Conservation (phyloP, 805 yeast genomes). For the Komagataella phaffii region DNA sequence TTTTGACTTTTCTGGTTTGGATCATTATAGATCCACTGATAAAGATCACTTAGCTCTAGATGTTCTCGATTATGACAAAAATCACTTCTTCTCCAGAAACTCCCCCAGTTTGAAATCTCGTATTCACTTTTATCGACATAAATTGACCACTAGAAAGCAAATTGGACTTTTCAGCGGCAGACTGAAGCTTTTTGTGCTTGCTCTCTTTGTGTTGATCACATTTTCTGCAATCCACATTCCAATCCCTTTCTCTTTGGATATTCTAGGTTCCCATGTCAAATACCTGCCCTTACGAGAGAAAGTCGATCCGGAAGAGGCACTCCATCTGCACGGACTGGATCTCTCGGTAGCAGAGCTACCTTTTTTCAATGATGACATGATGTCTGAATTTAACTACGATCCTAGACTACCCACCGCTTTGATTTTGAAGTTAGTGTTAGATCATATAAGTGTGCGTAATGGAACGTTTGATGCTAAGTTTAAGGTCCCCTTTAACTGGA, state of each 20-base stretch:
- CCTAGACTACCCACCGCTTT: slow-evolving; percentile 19
- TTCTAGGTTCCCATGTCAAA: neutral
- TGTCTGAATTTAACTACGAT: slow-evolving; percentile 10
- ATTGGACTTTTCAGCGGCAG: neutral
- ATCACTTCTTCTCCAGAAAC: neutral
- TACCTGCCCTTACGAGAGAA: neutral
- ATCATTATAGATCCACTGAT: neutral
- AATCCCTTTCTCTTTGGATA: neutral
- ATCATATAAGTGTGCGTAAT: slow-evolving; percentile 7
- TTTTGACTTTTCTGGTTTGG: neutral
- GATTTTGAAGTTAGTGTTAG: slow-evolving; percentile 9
- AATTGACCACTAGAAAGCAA: neutral
- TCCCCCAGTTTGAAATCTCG: neutral
- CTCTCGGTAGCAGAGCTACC: neutral
- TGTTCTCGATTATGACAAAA: neutral
- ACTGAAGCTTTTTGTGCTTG: neutral
- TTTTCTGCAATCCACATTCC: neutral
- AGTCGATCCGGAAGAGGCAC: neutral
- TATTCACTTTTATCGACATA: neutral
- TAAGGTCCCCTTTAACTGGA: slow-evolving; percentile 20
- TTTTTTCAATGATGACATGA: neutral
- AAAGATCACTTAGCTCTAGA: neutral
- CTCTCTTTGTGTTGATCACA: neutral
- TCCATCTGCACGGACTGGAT: neutral
- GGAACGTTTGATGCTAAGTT: slow-evolving; percentile 11